Percentiles rank a stretch among this genome's conserved stretches.
phyloP scores from a whole-genome alignment of 176 grass and related monocot genomes.

The Aegilops umbellulata region DNA sequence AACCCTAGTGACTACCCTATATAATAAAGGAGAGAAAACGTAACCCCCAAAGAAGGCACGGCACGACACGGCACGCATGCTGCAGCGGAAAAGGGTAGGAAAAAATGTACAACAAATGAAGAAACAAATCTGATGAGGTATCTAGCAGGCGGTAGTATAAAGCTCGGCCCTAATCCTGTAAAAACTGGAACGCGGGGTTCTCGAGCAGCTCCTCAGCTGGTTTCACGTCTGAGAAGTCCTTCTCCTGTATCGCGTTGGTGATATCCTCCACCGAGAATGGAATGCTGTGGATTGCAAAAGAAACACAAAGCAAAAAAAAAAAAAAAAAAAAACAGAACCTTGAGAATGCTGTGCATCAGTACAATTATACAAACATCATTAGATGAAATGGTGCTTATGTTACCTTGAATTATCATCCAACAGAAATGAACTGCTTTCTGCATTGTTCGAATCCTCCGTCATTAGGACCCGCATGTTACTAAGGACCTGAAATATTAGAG shows the following conservation, averaged over 20 bases:
- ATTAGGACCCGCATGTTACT: slow-evolving; percentile 87
- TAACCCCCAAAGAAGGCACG: slow-evolving; percentile 43
- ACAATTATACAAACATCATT: neutral
- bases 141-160: slow-evolving; percentile 1
- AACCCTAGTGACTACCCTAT: slow-evolving; percentile 63
- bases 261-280: slow-evolving; percentile 95
- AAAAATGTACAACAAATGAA: slow-evolving; percentile 65
- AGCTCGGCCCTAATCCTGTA: slow-evolving; percentile 81
- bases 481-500: slow-evolving; percentile 63
- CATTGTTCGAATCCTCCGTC: slow-evolving; percentile 86
- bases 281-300: slow-evolving; percentile 67
- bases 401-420: slow-evolving; percentile 94
- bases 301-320: neutral
- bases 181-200: slow-evolving; percentile 97
- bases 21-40: slow-evolving; percentile 43
- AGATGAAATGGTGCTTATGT: neutral
- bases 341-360: neutral
- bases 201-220: slow-evolving; percentile 81
- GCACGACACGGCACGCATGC: neutral
- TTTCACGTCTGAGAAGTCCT: slow-evolving; percentile 78
- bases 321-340: neutral
- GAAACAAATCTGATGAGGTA: slow-evolving; percentile 46
- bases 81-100: slow-evolving; percentile 33
- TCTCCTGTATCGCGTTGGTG: slow-evolving; percentile 79
- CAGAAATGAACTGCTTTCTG: slow-evolving; percentile 82